These are phyloP conservation scores for Parietichytrium sp. DNA, from an alignment of 108 stramenopile species.

Conservation along the genomic window DNA sequence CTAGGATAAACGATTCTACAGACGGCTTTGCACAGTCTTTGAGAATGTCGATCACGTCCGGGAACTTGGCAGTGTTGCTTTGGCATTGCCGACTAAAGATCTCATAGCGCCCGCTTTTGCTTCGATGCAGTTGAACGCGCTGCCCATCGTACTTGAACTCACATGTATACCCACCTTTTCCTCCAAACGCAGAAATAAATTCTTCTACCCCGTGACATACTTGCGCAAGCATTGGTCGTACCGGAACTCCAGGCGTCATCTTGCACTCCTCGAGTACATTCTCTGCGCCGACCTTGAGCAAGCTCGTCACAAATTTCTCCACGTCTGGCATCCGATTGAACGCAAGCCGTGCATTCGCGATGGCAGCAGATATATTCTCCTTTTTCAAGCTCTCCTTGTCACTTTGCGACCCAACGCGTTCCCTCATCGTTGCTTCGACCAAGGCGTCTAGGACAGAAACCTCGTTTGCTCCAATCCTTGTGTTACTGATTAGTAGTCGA, in stretches of 20 bases:
- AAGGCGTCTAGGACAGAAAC: constrained; percentile 21
- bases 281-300: constrained; percentile 71
- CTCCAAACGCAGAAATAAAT: constrained; percentile 85
- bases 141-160: constrained; percentile 99
- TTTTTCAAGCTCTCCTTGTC: neutral
- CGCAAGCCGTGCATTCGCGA: neutral
- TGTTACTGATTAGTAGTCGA: constrained; percentile 19
- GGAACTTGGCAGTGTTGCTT: constrained; percentile 88
- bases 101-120: neutral
- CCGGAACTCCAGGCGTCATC: constrained; percentile 89
- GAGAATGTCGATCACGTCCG: constrained; percentile 86
- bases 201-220: constrained; percentile 89
- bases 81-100: constrained; percentile 89
- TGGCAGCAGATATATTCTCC: neutral
- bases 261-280: constrained; percentile 72
- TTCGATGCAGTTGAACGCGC: constrained; percentile 91
- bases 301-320: constrained; percentile 69
- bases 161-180: constrained; percentile 80
- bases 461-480: constrained; percentile 6
- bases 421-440: neutral
- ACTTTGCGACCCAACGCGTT: neutral
- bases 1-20: constrained; percentile 74
- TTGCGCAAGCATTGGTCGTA: constrained; percentile 98
- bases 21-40: constrained; percentile 61
- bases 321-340: constrained; percentile 27